Base-by-base conservation (phyloP, 2,329 filamentous ascomycete species). In the Thyridium curvatum region DNA sequence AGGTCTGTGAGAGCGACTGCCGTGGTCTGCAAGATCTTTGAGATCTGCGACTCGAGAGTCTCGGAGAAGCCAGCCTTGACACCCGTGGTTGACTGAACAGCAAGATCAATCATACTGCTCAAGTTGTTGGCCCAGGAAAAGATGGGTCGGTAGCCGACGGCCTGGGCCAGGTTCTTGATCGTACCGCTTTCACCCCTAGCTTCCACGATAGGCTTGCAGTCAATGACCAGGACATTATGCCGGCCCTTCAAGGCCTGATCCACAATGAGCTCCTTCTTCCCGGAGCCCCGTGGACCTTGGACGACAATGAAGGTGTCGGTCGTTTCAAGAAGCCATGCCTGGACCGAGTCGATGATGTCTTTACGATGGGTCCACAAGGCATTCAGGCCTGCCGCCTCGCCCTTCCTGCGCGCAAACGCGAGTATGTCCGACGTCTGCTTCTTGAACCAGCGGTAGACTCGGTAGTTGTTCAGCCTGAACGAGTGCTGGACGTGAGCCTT, bases 101-200 rank as follows among this genome's bases (percentile, higher is more conserved):
- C 93, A 30, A 97, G 75, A 51, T 97, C 93, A 46, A 95, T 72
- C 64, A 96, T 78, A 57, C 89, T 94, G 62, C 86, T 94, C 48
- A 97, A 79, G 53, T 82, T 95, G 61, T 97, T 96, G 64, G 94
- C 85, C 86, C 90, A 97, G 0, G 87, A 94, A 59, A 98, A 98
- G 0, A 98, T 80, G 0, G 93, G 93, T 8, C 86, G 74, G 56
- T 96, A 97, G 8, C 93, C 91, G 35, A 97, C 90, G 46, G 90
- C 79, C 2, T 71, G 66, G 1, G 91, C 93, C 6, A 93, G 81
- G 31, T 84, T 81, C 43, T 79, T 79, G 52, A 98, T 95, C 1
- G 86, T 95, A 3, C 82, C 79, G 8, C 82, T 82, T 54, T 98
- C 93, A 5, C 93, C 90, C 39, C 86, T 79, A 1, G 91, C 89